Conservation (phyloP, 2,329 filamentous ascomycete species). For the Calonectria pteridis region DNA sequence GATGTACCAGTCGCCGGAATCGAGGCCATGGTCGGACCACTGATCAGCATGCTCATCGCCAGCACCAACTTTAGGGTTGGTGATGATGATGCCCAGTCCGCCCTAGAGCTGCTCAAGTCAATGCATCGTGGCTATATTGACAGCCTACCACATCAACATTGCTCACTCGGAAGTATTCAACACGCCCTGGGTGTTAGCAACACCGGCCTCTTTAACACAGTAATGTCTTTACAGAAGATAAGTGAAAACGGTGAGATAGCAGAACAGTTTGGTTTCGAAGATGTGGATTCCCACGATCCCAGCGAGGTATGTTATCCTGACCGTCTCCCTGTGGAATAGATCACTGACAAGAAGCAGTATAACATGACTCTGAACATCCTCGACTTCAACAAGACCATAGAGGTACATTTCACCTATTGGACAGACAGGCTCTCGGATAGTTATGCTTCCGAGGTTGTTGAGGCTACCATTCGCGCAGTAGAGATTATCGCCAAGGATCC, state of each 20-base stretch:
- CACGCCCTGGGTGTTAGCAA: neutral
- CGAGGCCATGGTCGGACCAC: conserved; percentile 61
- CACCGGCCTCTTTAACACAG: conserved; percentile 9
- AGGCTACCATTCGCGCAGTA: neutral
- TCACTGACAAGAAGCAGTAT: neutral
- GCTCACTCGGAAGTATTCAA: conserved; percentile 1
- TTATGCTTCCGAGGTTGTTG: neutral
- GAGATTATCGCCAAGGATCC: neutral
- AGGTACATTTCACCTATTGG: neutral
- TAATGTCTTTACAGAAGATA: neutral
- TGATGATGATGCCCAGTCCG: neutral
- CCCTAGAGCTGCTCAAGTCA: neutral
- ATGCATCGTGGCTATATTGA: neutral
- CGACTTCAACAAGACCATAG: neutral
- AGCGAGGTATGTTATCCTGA: neutral
- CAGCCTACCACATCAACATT: conserved; percentile 5
- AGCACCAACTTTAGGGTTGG: neutral
- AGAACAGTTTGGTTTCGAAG: neutral
- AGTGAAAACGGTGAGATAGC: neutral
- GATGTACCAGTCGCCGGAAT: conserved; percentile 63
- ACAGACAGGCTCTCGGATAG: neutral
- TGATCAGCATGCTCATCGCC: conserved; percentile 67
- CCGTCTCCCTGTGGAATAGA: too few species aligned
- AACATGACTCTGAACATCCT: neutral
- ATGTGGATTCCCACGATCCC: neutral